A percentile compares a stretch with the other conserved stretches of the same genome.
Conservation (phyloP, 805 yeast species). For the Candida tallmaniae region DNA sequence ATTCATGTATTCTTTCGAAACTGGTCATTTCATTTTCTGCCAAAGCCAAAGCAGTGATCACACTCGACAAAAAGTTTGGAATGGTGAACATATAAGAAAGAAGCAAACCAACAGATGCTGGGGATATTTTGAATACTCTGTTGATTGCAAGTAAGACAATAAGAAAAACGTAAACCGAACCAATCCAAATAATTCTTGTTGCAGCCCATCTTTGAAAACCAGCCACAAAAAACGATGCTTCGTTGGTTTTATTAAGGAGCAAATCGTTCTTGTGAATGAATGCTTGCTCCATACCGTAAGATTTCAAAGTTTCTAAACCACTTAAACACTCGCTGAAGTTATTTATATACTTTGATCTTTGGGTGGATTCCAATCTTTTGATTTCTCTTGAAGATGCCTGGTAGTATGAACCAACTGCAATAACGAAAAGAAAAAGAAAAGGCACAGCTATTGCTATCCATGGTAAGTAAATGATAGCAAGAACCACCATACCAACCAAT, state of each 20-base stretch:
- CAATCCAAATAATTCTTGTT: constrained; percentile 23
- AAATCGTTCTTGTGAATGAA: constrained; percentile 22
- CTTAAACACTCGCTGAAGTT: constrained; percentile 32
- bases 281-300: constrained; percentile 20
- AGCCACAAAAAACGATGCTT: constrained; percentile 28
- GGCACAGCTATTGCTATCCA: constrained; percentile 38
- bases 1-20: constrained; percentile 32
- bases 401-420: constrained; percentile 24
- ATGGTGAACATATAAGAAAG: constrained; percentile 29
- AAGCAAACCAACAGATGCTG: constrained; percentile 34
- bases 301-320: constrained; percentile 33
- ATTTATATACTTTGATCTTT: constrained; percentile 32
- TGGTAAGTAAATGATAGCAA: constrained; percentile 32
- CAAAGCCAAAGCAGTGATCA: constrained; percentile 27
- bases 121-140: constrained; percentile 27
- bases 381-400: constrained; percentile 36
- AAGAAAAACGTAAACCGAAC: constrained; percentile 20
- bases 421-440: constrained; percentile 18
- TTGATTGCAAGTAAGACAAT: constrained; percentile 28
- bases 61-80: constrained; percentile 27
- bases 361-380: constrained; percentile 35
- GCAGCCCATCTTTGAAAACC: constrained; percentile 36
- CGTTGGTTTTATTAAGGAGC: constrained; percentile 27
- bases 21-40: constrained; percentile 38
- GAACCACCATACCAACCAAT: constrained; percentile 50